A percentile compares a stretch with the other conserved stretches of the same genome.
These are phyloP conservation scores for Selenicereus undatus DNA, from an alignment of 148 eudicot species.

Conservation along the genomic window DNA sequence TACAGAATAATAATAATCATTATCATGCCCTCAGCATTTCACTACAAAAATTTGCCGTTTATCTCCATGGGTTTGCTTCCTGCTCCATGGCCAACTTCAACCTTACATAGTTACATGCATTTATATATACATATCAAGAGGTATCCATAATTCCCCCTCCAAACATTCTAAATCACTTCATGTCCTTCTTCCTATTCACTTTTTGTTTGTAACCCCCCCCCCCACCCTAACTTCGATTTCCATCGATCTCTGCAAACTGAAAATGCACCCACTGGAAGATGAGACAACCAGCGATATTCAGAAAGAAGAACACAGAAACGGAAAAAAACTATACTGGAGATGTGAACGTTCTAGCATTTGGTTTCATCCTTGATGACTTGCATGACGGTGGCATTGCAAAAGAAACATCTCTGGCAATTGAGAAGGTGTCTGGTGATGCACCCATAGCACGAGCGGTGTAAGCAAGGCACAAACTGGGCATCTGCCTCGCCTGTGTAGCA, in stretches of 20 bases:
- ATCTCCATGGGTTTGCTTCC: constrained; percentile 13
- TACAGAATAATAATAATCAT: constrained; percentile 17
- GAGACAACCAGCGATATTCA: constrained; percentile 9
- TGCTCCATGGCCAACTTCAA: constrained; percentile 15
- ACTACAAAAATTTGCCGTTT: constrained; percentile 27
- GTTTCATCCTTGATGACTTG: constrained; percentile 40
- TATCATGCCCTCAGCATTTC: constrained; percentile 20
- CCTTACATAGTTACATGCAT: constrained; percentile 14
- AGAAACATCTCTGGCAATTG: constrained; percentile 89
- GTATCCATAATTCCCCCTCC: background rate
- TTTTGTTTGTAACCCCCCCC: background rate
- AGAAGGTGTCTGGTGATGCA: constrained; percentile 89
- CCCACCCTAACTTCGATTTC: too few relatives aligned
- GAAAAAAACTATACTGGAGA: background rate
- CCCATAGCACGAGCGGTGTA: constrained; percentile 70
- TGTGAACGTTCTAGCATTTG: background rate
- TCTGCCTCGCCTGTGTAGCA: constrained; percentile 60
- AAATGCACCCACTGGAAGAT: background rate
- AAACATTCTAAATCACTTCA: background rate
- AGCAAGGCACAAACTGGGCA: constrained; percentile 71
- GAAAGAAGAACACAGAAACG: background rate
- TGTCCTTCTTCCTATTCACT: background rate
- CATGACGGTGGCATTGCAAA: constrained; percentile 68
- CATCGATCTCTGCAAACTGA: background rate
- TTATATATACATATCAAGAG: constrained; percentile 10